Base-by-base conservation (phyloP, 1,139 yeast genomes). In the Hanseniaspora gamundiae region DNA sequence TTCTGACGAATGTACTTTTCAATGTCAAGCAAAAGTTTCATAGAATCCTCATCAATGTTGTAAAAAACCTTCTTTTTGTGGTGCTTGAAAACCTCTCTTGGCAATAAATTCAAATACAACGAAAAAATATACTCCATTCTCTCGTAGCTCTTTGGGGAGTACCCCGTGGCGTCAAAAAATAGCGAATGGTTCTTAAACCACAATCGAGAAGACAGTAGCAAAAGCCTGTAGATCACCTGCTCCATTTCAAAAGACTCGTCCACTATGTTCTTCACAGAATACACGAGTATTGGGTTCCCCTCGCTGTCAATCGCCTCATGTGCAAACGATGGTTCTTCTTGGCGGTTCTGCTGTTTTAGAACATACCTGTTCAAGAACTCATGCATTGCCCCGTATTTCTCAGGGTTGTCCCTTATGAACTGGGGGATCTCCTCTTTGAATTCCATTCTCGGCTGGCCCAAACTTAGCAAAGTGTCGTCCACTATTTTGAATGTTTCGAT, bases 331-430 rank as follows among this genome's bases (percentile, higher is more conserved):
- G 73, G 63, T 14, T 33, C 33, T 38, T 44, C 44, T 8, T 33
- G 36, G 14, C 16, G 38, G 4, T 41, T 27, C 4, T 42, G 43
- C 49, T 78, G 78, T 43, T 72, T 70, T 43, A 73, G 65, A 0
- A 85, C 68, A 66, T 79, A 74, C 49, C 78, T 77, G 22, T 78
- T 71, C 87, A 85, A 80, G 52, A 83, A 83, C 47, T 84, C 94
- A 52, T 74, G 77, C 43, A 79, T 66, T 45, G 73, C 74, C 11
- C 71, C 66, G 49, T 75, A 73, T 14, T 66, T 66, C 24, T 72
- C 73, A 35, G 66, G 65, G 45, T 70, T 69, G 4, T 65, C 65
- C 49, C 68, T 73, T 41, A 76, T 68, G 20, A 69, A 67, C 3
- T 70, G 65, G 0, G 81, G 76, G 24, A 78, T 70, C 48, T 75